These are phyloP conservation scores for Prunus davidiana DNA, from an alignment of 306 rosid species.

Conservation along the genomic window DNA sequence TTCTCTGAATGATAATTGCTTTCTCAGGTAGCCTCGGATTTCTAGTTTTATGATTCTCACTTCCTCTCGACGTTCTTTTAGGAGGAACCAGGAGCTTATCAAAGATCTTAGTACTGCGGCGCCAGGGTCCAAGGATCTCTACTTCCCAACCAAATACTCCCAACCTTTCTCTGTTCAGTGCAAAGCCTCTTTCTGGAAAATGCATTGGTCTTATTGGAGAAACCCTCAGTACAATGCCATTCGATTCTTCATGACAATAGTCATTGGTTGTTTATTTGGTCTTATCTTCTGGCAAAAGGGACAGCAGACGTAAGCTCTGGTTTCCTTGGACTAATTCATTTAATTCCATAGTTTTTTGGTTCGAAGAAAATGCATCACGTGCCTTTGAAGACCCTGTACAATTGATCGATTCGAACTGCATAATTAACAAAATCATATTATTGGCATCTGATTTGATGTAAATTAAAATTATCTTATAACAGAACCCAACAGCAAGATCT, in stretches of 20 bases:
- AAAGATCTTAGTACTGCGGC: conserved; percentile 33
- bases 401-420: neutral
- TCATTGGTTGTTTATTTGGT: conserved; percentile 36
- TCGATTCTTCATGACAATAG: conserved; percentile 39
- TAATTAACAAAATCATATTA: neutral
- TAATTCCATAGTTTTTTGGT: neutral
- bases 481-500: conserved; percentile 41
- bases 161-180: conserved; percentile 37
- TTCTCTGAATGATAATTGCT: too few relatives aligned
- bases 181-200: conserved; percentile 56
- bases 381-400: too few relatives aligned
- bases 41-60: neutral
- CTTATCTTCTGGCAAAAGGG: conserved; percentile 46
- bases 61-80: conserved; percentile 5
- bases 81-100: conserved; percentile 44
- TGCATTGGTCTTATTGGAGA: conserved; percentile 48
- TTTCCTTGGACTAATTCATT: neutral
- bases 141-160: conserved; percentile 40
- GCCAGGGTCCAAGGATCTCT: conserved; percentile 39
- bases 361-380: too few relatives aligned
- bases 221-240: conserved; percentile 40
- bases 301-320: conserved; percentile 31
- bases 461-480: neutral
- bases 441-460: neutral
- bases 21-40: neutral